A percentile compares a stretch with the other conserved stretches of the same genome.
These are phyloP conservation scores for Panaeolus cyanescens DNA, from an alignment of 768 basidiomycete genomes.

Conservation along the genomic window DNA sequence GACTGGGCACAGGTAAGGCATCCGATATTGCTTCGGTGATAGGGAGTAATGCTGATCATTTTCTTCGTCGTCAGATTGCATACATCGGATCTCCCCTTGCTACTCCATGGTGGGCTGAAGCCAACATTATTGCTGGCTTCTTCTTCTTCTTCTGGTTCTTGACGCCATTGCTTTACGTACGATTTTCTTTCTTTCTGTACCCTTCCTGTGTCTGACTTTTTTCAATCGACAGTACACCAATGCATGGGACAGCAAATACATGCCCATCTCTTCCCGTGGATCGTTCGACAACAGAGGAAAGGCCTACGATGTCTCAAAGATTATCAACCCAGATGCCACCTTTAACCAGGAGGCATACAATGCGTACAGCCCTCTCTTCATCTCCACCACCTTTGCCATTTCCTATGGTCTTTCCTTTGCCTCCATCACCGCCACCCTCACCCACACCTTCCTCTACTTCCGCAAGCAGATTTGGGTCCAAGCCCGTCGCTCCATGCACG, in stretches of 20 bases:
- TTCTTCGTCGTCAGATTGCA: conserved; percentile 41
- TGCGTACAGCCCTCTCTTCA: conserved; percentile 61
- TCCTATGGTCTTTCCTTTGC: conserved; percentile 86
- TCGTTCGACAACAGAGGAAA: conserved; percentile 67
- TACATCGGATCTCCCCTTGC: conserved; percentile 74
- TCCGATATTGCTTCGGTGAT: conserved; percentile 29
- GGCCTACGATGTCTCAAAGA: conserved; percentile 57
- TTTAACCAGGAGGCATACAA: conserved; percentile 59
- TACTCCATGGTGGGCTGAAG: conserved; percentile 84
- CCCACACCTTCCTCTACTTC: conserved; percentile 73
- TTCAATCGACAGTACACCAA: conserved; percentile 53
- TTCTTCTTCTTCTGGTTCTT: conserved; percentile 73
- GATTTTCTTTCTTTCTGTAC: conserved; percentile 16
- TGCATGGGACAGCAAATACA: conserved; percentile 55
- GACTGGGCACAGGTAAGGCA: conserved; percentile 64
- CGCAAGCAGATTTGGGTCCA: conserved; percentile 80
- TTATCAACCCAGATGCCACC: conserved; percentile 54
- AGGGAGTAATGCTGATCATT: not conserved
- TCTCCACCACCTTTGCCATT: conserved; percentile 75
- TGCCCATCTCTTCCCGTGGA: conserved; percentile 67
- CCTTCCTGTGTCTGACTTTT: not conserved
- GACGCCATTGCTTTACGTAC: conserved; percentile 58
- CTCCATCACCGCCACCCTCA: conserved; percentile 72
- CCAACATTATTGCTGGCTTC: conserved; percentile 65
- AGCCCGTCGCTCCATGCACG: conserved; percentile 66